Evolutionary conservation across 176 grass and related monocot genomes (phyloP), one percentile per base, ranked within the genome.

Genomic region (Tillandsia leiboldiana): DNA sequence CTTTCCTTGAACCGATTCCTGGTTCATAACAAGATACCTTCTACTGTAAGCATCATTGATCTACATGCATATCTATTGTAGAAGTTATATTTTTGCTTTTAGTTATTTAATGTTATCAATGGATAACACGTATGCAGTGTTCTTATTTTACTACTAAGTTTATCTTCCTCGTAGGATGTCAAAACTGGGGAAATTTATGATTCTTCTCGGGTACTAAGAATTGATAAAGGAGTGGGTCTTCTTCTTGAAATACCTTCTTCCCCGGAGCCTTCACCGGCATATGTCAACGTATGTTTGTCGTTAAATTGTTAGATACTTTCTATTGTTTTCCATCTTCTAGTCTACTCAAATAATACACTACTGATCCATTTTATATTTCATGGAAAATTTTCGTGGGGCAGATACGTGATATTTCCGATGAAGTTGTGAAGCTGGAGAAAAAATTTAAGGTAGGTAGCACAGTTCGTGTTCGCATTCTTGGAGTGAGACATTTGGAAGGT

Each of bases 161-260:
- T 50, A 68, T 14, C 57, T 50, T n/a, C 8, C 81, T 22, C 87
- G 70, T 77, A 96, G 93, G 73, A 87, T 70, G 66, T 87, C 33
- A 89, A 90, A 78, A 75, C 71, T 83, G 93, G 93, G 81, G 89
- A 92, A 69, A 97, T 97, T 70, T 87, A 90, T 26, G 89, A 97
- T 62, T 76, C 92, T 59, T 84, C 86, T 63, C 75, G 67, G 23
- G 78, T 97, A 65, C 58, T 92, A 52, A 90, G 89, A 42, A 68
- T 92, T 74, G 93, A 97, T 89, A 97, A 87, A 85, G 83, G 66
- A 51, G 72, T 77, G 49, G 93, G 93, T 81, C 74, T 97, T 78
- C 88, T 97, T 81, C 76, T 97, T 71, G 89, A 92, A 87, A 78
- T 92, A 76, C 81, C 86, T 77, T 85, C 83, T 56, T 90, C 86